A percentile compares a stretch with the other conserved stretches of the same genome.
These are phyloP conservation scores for Solanum bukasovii DNA, from an alignment of 257 asterid species.

Conservation along the genomic window DNA sequence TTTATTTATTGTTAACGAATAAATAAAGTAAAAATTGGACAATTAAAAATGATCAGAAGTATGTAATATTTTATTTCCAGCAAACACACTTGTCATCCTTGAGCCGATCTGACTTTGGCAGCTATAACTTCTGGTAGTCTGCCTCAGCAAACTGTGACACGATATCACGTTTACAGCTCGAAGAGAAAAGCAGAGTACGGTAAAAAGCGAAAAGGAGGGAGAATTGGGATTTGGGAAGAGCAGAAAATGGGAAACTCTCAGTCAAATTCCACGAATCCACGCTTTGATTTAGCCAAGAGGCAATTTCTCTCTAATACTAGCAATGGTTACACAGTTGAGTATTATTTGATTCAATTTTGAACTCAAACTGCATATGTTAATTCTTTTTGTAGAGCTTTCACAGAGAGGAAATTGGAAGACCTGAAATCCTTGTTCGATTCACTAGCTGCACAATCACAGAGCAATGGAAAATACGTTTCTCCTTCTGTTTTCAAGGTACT, in stretches of 20 bases:
- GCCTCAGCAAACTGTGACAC: not conserved
- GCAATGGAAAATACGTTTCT: conserved; percentile 38
- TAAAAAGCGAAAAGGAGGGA: not conserved
- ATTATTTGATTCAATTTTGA: not conserved
- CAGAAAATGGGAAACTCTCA: conserved; percentile 56
- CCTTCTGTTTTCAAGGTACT: conserved; percentile 62
- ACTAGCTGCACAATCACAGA: conserved; percentile 61
- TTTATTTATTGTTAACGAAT: too few relatives aligned
- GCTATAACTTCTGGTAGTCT: not conserved
- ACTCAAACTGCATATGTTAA: not conserved
- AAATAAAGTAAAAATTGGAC: too few relatives aligned
- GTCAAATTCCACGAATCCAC: conserved; percentile 51
- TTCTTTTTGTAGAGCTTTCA: conserved; percentile 52
- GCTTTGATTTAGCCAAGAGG: conserved; percentile 50
- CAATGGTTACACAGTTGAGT: not conserved
- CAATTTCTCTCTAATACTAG: not conserved
- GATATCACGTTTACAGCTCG: not conserved
- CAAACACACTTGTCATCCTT: not conserved
- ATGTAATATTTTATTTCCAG: not conserved
- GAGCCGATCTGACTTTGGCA: not conserved
- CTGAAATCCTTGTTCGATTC: conserved; percentile 53
- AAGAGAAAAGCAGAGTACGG: not conserved
- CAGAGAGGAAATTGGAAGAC: conserved; percentile 52
- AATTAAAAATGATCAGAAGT: accelerated
- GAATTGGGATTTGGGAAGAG: not conserved